Evolutionary conservation across 352 stramenopile genomes (phyloP), one percentile per base, ranked within the genome.

Genomic region (Phytophthora kernoviae): DNA sequence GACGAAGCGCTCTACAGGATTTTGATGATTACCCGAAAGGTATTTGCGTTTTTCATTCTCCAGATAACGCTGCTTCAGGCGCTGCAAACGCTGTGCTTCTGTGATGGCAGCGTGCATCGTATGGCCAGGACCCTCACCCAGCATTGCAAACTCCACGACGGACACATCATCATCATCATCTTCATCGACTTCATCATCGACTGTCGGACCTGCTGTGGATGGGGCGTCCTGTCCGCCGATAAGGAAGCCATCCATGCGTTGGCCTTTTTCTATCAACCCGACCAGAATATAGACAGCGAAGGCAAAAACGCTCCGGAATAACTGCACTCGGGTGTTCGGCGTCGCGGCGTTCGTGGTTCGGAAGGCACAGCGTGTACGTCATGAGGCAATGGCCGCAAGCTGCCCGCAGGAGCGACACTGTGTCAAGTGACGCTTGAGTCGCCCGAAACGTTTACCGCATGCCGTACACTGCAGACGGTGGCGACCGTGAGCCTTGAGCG

Each of bases 291-390:
- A 89, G 48, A 39, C 79, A 89, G 46, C 79, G 80, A 27, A 86
- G 62, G 44, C 79, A 89, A 46, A 89, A 89, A 43, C 75, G 79
- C 27, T 86, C 79, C n/a, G 71, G 65, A 9, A 88, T 79, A 26
- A 86, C 79, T n/a, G 79, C 76, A 34, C 76, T 87, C 27, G 79
- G 79, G 53, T 84, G 79, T 27, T 88, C 76, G 10, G 73, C 71
- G 39, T 61, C 70, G n/a, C 79, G 79, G 42, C 70, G 68, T 39
- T 88, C 79, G 54, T 88, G 79, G 18, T 58, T 59, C 15, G 79
- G 79, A 12, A 87, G 64, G 43, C 76, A 88, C 34, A 89, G 49
- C 40, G 75, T 84, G 70, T 86, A 80, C 33, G 69, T 68, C 60
- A 87, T 75, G 17, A 87, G 55, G 48, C 74, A 86, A 15, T 64